Conservation (phyloP, 164 flowering plant genomes). For the Kalanchoe fedtschenkoi region DNA sequence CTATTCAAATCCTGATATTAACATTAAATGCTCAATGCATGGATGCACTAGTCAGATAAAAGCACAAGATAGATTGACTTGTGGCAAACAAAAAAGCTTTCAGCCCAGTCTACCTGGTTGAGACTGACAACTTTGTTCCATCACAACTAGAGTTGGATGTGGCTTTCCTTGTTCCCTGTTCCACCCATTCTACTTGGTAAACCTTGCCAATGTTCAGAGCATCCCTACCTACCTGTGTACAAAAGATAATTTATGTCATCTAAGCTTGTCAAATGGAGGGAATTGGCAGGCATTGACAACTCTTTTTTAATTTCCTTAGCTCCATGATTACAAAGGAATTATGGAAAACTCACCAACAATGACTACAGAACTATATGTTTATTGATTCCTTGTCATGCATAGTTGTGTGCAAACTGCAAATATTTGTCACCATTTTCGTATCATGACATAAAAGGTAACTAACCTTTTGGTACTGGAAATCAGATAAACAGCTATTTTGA, state of each 20-base stretch:
- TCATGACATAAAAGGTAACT: background rate
- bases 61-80: background rate
- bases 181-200: background rate
- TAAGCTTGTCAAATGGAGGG: background rate
- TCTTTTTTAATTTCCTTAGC: too few species aligned
- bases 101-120: background rate
- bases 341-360: background rate
- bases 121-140: background rate
- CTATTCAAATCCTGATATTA: constrained; percentile 11
- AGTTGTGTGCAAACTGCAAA: too few species aligned
- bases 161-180: background rate
- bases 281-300: background rate
- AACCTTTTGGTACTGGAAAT: background rate
- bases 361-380: background rate
- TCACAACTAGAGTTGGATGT: background rate
- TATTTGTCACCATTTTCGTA: too few species aligned
- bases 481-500: background rate
- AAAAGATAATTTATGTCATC: background rate
- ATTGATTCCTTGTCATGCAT: background rate
- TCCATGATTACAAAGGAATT: too few species aligned
- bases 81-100: background rate
- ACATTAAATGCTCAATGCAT: constrained; percentile 10
- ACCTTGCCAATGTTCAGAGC: background rate
- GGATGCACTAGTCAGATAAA: background rate
- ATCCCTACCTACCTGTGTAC: background rate